These are phyloP conservation scores for Yarrowia sp. DNA, from an alignment of 805 yeast genomes.

Conservation along the genomic window DNA sequence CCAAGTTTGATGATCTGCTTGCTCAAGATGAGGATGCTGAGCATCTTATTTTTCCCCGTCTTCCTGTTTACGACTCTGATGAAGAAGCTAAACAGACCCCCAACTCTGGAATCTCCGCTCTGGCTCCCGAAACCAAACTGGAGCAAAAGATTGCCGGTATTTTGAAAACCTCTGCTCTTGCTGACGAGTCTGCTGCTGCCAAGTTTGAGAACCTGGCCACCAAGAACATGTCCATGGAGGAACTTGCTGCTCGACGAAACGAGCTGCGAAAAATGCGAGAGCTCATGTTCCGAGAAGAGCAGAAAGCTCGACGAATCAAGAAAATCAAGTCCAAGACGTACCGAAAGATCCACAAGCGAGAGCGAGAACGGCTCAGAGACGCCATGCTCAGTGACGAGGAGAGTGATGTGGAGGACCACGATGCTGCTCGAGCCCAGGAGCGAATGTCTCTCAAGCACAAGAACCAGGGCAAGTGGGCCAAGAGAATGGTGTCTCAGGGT, in stretches of 20 bases:
- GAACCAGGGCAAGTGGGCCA: constrained; percentile 87
- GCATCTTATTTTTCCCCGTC: constrained; percentile 73
- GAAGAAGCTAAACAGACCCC: constrained; percentile 47
- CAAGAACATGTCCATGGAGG: constrained; percentile 77
- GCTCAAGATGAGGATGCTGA: constrained; percentile 79
- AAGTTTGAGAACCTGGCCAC: constrained; percentile 83
- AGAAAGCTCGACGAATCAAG: constrained; percentile 84
- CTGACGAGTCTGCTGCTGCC: constrained; percentile 72
- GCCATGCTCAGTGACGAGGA: constrained; percentile 56
- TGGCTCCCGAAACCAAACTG: constrained; percentile 52
- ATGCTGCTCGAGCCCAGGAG: constrained; percentile 77
- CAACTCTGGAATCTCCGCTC: constrained; percentile 51
- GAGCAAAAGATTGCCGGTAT: constrained; percentile 64
- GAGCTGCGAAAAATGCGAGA: constrained; percentile 92
- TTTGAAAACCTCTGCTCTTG: constrained; percentile 61
- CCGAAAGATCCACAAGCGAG: constrained; percentile 82
- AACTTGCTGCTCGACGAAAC: constrained; percentile 68
- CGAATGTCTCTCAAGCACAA: constrained; percentile 91
- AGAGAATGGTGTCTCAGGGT: constrained; percentile 83
- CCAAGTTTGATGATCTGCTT: constrained; percentile 85
- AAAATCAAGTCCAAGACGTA: constrained; percentile 92
- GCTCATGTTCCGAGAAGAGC: constrained; percentile 92
- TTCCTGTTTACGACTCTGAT: constrained; percentile 36
- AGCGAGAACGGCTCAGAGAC: constrained; percentile 64
- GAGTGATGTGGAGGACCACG: constrained; percentile 59